Evolutionary conservation across 1,284 basidiomycete genomes (phyloP).

Genomic region (Trametes versicolor): DNA sequence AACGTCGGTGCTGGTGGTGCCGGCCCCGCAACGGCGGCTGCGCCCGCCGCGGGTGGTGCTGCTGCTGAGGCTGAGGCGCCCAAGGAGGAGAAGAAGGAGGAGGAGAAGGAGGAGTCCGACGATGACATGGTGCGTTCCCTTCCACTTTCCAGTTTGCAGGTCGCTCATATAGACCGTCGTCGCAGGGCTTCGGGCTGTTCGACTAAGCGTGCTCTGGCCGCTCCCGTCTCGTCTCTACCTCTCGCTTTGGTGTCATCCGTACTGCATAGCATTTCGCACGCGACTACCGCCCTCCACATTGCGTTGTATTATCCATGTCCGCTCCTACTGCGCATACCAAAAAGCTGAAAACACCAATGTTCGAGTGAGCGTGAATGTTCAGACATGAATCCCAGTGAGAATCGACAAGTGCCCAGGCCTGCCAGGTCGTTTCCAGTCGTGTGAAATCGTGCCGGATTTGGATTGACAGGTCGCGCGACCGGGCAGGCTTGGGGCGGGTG

Average conservation of each 20-base stretch:
- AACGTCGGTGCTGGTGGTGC: constrained; percentile 90
- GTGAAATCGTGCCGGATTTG: no score
- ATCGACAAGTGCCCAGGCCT: no score
- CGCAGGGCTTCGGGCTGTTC: constrained; percentile 84
- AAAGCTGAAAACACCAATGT: constrained; percentile 29
- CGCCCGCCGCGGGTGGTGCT: constrained; percentile 57
- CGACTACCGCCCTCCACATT: constrained; percentile 20
- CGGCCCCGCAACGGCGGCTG: constrained; percentile 75
- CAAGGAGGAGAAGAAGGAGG: constrained; percentile 76
- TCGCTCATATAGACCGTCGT: constrained; percentile 13
- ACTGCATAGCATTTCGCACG: constrained; percentile 32
- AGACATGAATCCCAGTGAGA: not conserved
- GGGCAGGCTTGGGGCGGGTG: no score
- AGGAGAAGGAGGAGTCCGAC: constrained; percentile 90
- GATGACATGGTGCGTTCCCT: constrained; percentile 88
- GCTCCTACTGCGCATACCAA: constrained; percentile 31
- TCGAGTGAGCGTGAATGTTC: not conserved
- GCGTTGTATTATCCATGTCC: constrained; percentile 32
- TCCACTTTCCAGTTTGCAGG: constrained; percentile 1
- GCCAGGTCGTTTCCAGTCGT: no score
- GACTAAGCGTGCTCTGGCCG: constrained; percentile 59
- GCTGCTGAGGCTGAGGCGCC: constrained; percentile 70
- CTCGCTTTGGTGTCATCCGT: constrained; percentile 33
- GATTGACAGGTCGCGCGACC: no score
- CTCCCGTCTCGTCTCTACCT: constrained; percentile 22